Conservation (phyloP, 139 green algal species). For the Asterochloris sp. region DNA sequence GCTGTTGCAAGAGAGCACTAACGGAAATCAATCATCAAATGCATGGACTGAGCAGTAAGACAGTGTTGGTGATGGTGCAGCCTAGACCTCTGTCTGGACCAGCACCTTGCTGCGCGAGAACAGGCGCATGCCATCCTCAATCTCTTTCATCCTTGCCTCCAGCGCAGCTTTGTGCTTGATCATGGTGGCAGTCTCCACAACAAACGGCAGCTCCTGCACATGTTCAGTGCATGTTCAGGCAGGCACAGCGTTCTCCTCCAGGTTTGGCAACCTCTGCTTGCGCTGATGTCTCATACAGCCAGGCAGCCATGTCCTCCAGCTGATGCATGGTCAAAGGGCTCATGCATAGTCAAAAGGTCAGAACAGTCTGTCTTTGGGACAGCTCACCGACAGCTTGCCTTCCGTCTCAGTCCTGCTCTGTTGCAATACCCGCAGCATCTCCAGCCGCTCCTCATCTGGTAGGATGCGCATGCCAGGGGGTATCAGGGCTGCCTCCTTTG, state of each 20-base stretch:
- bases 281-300: not conserved
- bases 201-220: conserved; percentile 13
- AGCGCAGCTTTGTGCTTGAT: conserved; percentile 9
- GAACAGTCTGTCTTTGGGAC: not conserved
- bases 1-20: no score
- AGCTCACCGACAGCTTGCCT: conserved; percentile 7
- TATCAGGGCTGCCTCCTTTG: conserved; percentile 12
- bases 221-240: not conserved
- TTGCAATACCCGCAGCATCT: conserved; percentile 14
- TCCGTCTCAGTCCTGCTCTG: conserved; percentile 6
- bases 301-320: not conserved
- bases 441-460: conserved; percentile 13
- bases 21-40: no score
- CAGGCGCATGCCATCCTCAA: conserved; percentile 8
- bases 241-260: not conserved
- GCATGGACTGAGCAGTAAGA: no score
- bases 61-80: no score
- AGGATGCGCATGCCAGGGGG: conserved; percentile 20
- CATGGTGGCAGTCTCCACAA: conserved; percentile 9
- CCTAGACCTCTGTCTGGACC: not conserved
- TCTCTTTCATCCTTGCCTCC: conserved; percentile 6
- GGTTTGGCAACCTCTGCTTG: not conserved
- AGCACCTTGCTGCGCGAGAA: conserved; percentile 16
- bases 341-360: not conserved
- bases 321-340: not conserved